Base-by-base conservation (phyloP, 371 early-diverging fungal genomes). In the Mortierella sp. region DNA sequence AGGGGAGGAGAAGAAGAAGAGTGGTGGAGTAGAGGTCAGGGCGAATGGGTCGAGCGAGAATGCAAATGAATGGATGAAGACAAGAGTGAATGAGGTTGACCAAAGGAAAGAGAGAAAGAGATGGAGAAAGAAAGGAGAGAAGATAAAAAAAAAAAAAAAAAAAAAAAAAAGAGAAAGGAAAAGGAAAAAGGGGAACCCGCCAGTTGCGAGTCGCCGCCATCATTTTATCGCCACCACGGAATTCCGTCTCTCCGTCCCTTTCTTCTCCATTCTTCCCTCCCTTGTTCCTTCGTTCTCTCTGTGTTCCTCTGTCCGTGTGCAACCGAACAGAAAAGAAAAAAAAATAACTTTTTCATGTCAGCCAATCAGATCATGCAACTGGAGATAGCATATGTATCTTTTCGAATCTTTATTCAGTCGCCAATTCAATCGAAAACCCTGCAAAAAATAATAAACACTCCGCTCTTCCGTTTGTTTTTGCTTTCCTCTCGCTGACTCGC, bases 371-470 rank as follows among this genome's bases (percentile, higher is more conserved):
- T 48, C 29, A 16, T 45, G 5, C 31, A 19, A n/a, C 10, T 45
- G 14, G 5, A 53, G 52, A 48, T 39, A 47, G 58, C 45, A 37
- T 31, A 10, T 22, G 14, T 37, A 31, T n/a, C 16, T 45, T n/a
- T n/a, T 64, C n/a, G n/a, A n/a, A 63, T 48, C 58, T 31, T 37
- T 43, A 71, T 37, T 71, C 66, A 73, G 26, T 78, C 68, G 1
- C 26, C 13, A 10, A 78, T 78, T 78, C 78, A 78, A 69, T 78
- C 78, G 79, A 74, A 79, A 79, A 79, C 55, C 71, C 43, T 66
- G 47, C 29, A n/a, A 9, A 6, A 26, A 48, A 14, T 19, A 1
- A 6, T 8, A 14, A n/a, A 50, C 61, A 34, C 61, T 31, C n/a
- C 52, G 22, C 43, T 66, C 13, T 45, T 68, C n/a, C n/a, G 39